Evolutionary conservation across 306 rosid genomes (phyloP).

Genomic region (Fagus crenata): DNA sequence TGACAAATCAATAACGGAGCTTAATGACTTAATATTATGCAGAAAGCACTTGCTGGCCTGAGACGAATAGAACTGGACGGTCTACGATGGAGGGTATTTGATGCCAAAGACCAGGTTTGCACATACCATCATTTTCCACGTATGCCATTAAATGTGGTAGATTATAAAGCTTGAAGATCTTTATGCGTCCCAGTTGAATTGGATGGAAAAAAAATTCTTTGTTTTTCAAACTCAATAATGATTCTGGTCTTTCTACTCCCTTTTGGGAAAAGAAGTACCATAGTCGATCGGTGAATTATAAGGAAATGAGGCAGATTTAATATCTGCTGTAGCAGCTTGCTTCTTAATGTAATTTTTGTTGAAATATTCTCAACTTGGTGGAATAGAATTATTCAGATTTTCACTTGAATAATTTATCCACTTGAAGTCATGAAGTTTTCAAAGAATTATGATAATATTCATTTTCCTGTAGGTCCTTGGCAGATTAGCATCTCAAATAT

Average conservation of each 20-base stretch:
- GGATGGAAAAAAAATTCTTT: background rate
- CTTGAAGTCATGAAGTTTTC: constrained; percentile 16
- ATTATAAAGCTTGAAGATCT: background rate
- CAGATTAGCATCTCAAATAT: constrained; percentile 90
- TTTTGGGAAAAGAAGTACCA: background rate
- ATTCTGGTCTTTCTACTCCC: background rate
- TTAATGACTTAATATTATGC: constrained; percentile 12
- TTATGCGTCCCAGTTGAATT: background rate
- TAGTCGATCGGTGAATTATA: background rate
- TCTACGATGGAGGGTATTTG: constrained; percentile 87
- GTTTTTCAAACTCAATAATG: background rate
- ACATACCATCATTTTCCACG: background rate
- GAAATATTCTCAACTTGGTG: background rate
- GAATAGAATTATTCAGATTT: background rate
- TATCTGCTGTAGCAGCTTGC: background rate
- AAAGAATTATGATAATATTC: constrained; percentile 5
- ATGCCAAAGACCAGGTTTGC: constrained; percentile 87
- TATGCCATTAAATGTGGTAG: background rate
- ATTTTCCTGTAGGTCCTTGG: constrained; percentile 68
- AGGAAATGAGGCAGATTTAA: background rate
- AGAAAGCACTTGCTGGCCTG: constrained; percentile 92
- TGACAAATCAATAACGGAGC: constrained; percentile 4
- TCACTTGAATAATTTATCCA: background rate
- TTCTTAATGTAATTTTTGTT: background rate
- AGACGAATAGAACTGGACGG: constrained; percentile 86